Conservation (phyloP, 768 basidiomycete species). For the Amanita rimosa region DNA sequence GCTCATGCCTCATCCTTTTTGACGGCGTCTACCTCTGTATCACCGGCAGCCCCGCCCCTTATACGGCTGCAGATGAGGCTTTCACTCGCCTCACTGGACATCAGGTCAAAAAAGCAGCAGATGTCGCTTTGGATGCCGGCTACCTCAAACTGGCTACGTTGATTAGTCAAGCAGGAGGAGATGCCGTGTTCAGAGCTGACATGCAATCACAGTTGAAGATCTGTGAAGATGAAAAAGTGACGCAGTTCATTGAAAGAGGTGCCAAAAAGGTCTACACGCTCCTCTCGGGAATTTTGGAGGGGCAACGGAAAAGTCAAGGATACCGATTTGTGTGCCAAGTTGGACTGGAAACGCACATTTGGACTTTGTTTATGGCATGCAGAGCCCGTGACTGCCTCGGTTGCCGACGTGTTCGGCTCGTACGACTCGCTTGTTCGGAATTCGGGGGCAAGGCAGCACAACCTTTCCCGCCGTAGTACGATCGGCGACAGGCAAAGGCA, state of each 20-base stretch:
- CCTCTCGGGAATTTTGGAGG: constrained; percentile 55
- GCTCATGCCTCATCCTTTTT: constrained; percentile 9
- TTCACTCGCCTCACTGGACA: constrained; percentile 82
- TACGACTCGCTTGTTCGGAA: constrained; percentile 37
- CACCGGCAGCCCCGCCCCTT: constrained; percentile 14
- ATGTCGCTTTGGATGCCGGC: constrained; percentile 60
- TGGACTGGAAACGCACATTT: constrained; percentile 94
- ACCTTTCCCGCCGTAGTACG: constrained; percentile 57
- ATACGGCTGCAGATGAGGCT: constrained; percentile 36
- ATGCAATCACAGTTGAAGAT: constrained; percentile 64
- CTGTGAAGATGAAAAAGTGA: constrained; percentile 75
- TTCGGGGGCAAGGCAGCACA: constrained; percentile 28
- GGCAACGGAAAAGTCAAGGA: constrained; percentile 17
- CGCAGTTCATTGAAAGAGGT: constrained; percentile 43
- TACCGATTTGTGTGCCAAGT: constrained; percentile 42
- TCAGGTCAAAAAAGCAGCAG: constrained; percentile 76
- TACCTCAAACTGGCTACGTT: constrained; percentile 84
- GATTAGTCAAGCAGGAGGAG: constrained; percentile 78
- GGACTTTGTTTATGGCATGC: constrained; percentile 89
- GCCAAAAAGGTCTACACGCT: constrained; percentile 78
- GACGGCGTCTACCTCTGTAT: neutral
- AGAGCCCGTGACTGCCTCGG: constrained; percentile 55
- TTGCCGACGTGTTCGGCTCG: constrained; percentile 53
- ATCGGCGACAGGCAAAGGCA: constrained; percentile 11
- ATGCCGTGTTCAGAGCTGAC: constrained; percentile 62